A percentile compares a stretch with the other conserved stretches of the same genome.
These are phyloP conservation scores for Exophiala calicioides DNA, from an alignment of 2,329 filamentous ascomycete species.

Conservation along the genomic window DNA sequence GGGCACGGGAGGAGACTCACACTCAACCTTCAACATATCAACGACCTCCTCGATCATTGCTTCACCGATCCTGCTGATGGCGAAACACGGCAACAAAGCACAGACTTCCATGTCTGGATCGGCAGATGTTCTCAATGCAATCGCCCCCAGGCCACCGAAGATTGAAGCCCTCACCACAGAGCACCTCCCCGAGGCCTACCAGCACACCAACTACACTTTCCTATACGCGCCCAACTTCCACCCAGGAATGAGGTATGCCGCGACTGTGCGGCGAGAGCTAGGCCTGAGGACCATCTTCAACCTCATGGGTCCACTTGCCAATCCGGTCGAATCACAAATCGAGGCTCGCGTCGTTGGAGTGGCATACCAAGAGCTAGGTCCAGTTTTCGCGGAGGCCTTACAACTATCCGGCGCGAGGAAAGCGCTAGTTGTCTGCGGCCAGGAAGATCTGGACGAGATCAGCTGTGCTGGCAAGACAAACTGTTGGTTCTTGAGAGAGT, in stretches of 20 bases:
- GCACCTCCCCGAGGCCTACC: constrained; percentile 73
- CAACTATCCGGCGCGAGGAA: constrained; percentile 74
- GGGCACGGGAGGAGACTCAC: constrained; percentile 91
- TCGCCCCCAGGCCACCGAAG: constrained; percentile 70
- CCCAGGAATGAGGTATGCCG: constrained; percentile 87
- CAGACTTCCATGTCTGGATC: constrained; percentile 95
- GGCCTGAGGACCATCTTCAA: constrained; percentile 98
- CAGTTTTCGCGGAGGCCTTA: constrained; percentile 84
- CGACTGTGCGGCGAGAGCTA: constrained; percentile 79
- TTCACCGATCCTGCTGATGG: constrained; percentile 78
- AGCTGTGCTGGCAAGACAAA: constrained; percentile 85
- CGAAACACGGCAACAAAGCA: constrained; percentile 94
- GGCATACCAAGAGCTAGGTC: constrained; percentile 80
- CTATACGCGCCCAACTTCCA: constrained; percentile 96
- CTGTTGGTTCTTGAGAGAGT: constrained; percentile 76
- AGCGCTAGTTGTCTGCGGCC: constrained; percentile 86
- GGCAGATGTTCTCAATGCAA: constrained; percentile 81
- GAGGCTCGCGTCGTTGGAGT: constrained; percentile 95
- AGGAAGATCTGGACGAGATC: constrained; percentile 93
- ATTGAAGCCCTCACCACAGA: constrained; percentile 72
- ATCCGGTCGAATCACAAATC: constrained; percentile 79
- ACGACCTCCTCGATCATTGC: constrained; percentile 93
- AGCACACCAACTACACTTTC: constrained; percentile 85
- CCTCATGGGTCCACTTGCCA: constrained; percentile 86
- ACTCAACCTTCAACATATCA: constrained; percentile 98